These are phyloP conservation scores for Periglandula ipomoeae DNA, from an alignment of 2,329 filamentous ascomycete species.

Conservation along the genomic window DNA sequence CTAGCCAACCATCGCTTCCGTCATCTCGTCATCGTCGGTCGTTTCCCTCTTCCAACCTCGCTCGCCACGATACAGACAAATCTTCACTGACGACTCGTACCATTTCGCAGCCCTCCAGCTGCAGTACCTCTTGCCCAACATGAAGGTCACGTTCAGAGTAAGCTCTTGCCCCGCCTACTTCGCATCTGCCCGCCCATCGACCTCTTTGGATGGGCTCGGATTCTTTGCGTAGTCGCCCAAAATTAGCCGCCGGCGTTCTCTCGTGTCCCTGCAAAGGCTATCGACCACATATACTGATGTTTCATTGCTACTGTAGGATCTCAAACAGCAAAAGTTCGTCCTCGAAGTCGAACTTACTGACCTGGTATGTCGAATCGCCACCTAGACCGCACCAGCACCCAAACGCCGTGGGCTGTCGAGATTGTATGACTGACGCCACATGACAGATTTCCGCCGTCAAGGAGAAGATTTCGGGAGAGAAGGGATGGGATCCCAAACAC, in stretches of 20 bases:
- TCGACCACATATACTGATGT: slow-evolving; percentile 1
- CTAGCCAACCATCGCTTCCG: slow-evolving; percentile 10
- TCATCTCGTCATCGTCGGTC: slow-evolving; percentile 8
- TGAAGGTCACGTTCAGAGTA: slow-evolving; percentile 63
- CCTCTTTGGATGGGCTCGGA: neutral
- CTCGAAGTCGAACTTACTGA: slow-evolving; percentile 92
- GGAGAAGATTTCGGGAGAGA: slow-evolving; percentile 82
- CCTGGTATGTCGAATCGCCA: slow-evolving; percentile 55
- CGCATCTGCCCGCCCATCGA: neutral
- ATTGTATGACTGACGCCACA: slow-evolving; percentile 9
- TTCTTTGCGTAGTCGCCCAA: neutral
- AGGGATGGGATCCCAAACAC: slow-evolving; percentile 83
- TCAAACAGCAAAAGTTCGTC: slow-evolving; percentile 97
- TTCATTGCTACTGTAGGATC: slow-evolving; percentile 51
- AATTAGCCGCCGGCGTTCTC: neutral
- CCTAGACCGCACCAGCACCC: no score
- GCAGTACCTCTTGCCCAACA: slow-evolving; percentile 33
- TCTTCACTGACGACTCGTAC: slow-evolving; percentile 4
- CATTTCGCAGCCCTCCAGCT: slow-evolving; percentile 16
- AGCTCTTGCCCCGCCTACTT: slow-evolving; percentile 12
- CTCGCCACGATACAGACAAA: neutral
- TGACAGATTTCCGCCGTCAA: slow-evolving; percentile 78
- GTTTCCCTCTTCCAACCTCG: slow-evolving; percentile 2
- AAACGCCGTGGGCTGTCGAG: no score
- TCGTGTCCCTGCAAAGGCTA: neutral